Base-by-base conservation (phyloP, 2,329 filamentous ascomycete genomes). In the Colletotrichum tabaci region DNA sequence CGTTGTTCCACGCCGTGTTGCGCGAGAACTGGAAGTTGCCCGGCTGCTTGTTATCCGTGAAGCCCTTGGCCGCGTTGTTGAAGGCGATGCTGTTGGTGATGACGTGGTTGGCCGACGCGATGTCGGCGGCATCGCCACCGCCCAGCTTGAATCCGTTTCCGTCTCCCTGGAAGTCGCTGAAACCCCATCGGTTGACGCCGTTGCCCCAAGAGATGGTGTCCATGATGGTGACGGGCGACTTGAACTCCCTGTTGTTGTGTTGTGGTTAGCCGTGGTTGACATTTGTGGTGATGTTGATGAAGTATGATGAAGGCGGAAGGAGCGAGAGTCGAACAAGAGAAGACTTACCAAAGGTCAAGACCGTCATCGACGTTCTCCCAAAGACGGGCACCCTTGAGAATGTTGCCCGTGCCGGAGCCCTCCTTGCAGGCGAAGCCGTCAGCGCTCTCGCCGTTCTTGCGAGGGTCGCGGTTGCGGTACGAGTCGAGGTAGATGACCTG, bases 321-420 rank as follows among this genome's bases (percentile, higher is more conserved):
- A n/a, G 3, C 4, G 35, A 8, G 18, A 44, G 26, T 12, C 9
- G 47, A 42, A 5, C 3, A 16, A 13, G 10, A 16, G 1, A 55
- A 12, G 23, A 38, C 71, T 56, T 61, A 74, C 74, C 74, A 75
- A 18, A 74, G 72, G n/a, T 75, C 71, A 3, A 75, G 68, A 35
- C 85, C 85, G 63, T 87, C 85, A 49, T 87, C 85, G 8, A 87
- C 85, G 42, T 87, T 87, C 64, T 87, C 81, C 84, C 84, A 87
- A 0, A 87, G 79, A 21, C 85, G 81, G 0, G 84, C 82, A 7
- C 83, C 84, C 38, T 82, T 81, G 8, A 87, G 74, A 1, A 83
- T 73, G 61, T 87, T 87, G 10, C 85, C 85, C 23, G 80, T 80
- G 3, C 85, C 85, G 1, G 76, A 79, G 8, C 86, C 85, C 55